Evolutionary conservation across 1,284 basidiomycete species (phyloP).

Genomic region (Cryptococcus depauperatus): DNA sequence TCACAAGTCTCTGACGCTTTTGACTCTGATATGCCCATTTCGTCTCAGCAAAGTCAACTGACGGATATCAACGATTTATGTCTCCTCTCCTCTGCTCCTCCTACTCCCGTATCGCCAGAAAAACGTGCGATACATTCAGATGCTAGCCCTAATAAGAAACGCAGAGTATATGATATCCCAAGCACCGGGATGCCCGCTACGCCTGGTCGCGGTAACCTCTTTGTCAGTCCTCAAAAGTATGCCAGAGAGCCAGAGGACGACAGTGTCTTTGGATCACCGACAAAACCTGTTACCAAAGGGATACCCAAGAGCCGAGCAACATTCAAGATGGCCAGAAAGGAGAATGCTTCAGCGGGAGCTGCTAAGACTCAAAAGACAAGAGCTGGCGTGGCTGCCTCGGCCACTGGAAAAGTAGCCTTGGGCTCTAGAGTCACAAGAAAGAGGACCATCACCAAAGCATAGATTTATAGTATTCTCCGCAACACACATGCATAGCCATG

Average conservation of each 20-base stretch:
- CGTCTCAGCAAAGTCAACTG: not conserved
- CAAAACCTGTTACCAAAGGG: not conserved
- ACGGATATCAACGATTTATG: conserved; percentile 1
- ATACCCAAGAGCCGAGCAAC: not conserved
- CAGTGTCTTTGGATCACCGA: conserved; percentile 6
- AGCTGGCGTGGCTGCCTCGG: not conserved
- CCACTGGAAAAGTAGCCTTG: not conserved
- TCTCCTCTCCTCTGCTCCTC: conserved; percentile 11
- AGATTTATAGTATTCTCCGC: too few species aligned
- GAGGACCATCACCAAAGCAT: conserved; percentile 2
- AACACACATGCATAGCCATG: not conserved
- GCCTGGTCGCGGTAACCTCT: too few species aligned
- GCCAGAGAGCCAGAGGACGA: too few species aligned
- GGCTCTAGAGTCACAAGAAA: conserved; percentile 7
- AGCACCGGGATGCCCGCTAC: too few species aligned
- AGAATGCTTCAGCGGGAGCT: conserved; percentile 3
- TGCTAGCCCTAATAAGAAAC: conserved; percentile 20
- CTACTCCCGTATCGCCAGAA: conserved; percentile 29
- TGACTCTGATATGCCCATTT: not conserved
- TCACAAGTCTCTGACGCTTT: not conserved
- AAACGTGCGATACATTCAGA: conserved; percentile 24
- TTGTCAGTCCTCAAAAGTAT: too few species aligned
- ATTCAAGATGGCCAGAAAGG: conserved; percentile 1
- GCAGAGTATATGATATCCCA: too few species aligned
- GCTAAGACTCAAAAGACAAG: not conserved